phyloP scores from a whole-genome alignment of 2,329 filamentous ascomycete genomes.

The Pseudogymnoascus sp. region DNA sequence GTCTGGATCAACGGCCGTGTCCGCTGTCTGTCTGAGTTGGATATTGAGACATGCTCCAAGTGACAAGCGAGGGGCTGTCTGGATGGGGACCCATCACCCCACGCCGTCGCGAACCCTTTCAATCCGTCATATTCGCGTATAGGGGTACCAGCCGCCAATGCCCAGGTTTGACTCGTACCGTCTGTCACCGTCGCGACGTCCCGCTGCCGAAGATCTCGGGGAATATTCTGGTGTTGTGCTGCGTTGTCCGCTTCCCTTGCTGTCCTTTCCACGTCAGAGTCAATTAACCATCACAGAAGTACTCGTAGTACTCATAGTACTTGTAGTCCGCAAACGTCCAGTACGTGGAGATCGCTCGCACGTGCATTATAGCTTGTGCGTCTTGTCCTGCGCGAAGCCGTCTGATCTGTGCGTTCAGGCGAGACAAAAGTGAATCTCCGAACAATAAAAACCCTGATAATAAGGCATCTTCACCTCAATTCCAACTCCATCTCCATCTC shows the following conservation, averaged over 20 bases:
- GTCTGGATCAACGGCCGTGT: background rate
- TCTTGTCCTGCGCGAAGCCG: background rate
- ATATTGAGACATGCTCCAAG: background rate
- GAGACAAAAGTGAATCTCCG: background rate
- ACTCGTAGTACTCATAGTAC: background rate
- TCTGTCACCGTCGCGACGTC: background rate
- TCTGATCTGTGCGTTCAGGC: background rate
- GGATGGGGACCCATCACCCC: background rate
- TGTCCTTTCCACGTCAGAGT: background rate
- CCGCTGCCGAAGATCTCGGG: background rate
- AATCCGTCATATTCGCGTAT: background rate
- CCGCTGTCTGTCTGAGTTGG: background rate
- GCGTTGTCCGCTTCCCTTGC: background rate
- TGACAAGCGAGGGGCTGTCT: background rate
- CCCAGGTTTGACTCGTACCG: background rate
- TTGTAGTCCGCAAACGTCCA: no score
- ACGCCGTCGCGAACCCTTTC: background rate
- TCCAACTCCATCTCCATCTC: background rate
- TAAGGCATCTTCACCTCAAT: background rate
- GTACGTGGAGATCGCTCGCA: background rate
- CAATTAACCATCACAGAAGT: background rate
- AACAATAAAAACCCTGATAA: background rate
- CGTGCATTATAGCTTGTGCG: background rate
- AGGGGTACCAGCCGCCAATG: background rate
- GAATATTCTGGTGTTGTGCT: background rate